Conservation (phyloP, 2,329 filamentous ascomycete genomes). For the Stromatinia cepivora region DNA sequence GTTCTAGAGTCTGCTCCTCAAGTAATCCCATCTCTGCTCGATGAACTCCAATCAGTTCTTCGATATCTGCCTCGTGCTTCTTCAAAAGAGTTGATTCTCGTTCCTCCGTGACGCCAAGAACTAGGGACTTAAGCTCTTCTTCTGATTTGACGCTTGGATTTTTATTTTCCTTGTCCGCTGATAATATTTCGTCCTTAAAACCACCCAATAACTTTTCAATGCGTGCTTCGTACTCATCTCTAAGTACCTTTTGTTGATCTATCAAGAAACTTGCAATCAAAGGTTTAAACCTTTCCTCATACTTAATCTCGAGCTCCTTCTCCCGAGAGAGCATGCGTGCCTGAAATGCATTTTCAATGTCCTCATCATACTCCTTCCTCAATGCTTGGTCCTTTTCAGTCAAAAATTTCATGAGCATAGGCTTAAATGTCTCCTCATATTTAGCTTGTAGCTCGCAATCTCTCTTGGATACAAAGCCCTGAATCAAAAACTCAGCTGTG, state of each 20-base stretch:
- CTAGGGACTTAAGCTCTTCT: conserved; percentile 8
- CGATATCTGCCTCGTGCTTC: neutral
- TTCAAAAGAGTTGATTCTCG: neutral
- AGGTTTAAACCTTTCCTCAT: conserved; percentile 16
- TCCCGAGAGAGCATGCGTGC: conserved; percentile 2
- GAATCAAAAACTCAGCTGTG: neutral
- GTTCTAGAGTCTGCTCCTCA: conserved; percentile 14
- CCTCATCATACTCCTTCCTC: conserved; percentile 6
- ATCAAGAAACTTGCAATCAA: conserved; percentile 14
- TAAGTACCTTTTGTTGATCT: conserved; percentile 5
- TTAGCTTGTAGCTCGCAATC: conserved; percentile 14
- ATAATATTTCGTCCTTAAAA: neutral
- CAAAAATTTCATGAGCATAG: conserved; percentile 6
- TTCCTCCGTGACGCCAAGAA: neutral
- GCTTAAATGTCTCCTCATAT: conserved; percentile 21
- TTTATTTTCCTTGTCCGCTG: neutral
- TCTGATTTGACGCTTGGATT: conserved; percentile 3
- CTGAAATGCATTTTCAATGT: neutral
- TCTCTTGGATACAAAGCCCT: conserved; percentile 1
- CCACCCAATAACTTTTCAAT: neutral
- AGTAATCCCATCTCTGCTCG: conserved; percentile 10
- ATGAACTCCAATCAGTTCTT: conserved; percentile 6
- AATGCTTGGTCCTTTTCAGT: conserved; percentile 6
- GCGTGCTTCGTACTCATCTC: conserved; percentile 14
- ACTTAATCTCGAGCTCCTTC: conserved; percentile 18